Evolutionary conservation across 352 stramenopile genomes (phyloP).

Genomic region (Albugo laibachii): DNA sequence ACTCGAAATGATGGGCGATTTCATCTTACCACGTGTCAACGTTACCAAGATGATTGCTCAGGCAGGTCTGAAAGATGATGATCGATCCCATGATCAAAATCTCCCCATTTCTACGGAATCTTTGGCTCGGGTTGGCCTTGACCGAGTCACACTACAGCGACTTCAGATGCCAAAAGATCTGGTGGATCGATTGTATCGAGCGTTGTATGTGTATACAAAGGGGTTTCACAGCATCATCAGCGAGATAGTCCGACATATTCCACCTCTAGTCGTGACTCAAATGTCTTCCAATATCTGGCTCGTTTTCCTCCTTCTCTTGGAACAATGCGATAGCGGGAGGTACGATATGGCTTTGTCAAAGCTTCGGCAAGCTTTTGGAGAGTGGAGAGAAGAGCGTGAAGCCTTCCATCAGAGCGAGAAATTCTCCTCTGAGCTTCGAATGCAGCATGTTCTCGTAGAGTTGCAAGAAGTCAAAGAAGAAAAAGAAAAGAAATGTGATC

Average conservation of each 20-base stretch:
- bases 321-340: conserved; percentile 59
- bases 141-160: conserved; percentile 42
- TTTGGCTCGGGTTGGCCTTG: conserved; percentile 38
- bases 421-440: neutral
- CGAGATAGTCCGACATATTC: conserved; percentile 52
- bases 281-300: conserved; percentile 68
- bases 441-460: neutral
- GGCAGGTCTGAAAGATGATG: conserved; percentile 8
- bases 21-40: conserved; percentile 27
- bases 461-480: conserved; percentile 1
- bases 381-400: conserved; percentile 28
- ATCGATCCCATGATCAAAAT: conserved; percentile 25
- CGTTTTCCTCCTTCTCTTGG: conserved; percentile 45
- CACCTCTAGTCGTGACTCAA: conserved; percentile 36
- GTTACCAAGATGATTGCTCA: conserved; percentile 19
- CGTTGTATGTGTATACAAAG: conserved; percentile 70
- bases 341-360: conserved; percentile 79
- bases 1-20: conserved; percentile 25
- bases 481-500: neutral
- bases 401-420: neutral
- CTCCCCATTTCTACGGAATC: conserved; percentile 11
- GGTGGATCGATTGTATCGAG: conserved; percentile 58
- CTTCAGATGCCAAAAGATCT: conserved; percentile 59
- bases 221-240: conserved; percentile 72
- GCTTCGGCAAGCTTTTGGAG: conserved; percentile 48